A percentile compares a stretch with the other conserved stretches of the same genome.
These are phyloP conservation scores for Ganoderma multipileum DNA, from an alignment of 1,284 basidiomycete genomes.

Conservation along the genomic window DNA sequence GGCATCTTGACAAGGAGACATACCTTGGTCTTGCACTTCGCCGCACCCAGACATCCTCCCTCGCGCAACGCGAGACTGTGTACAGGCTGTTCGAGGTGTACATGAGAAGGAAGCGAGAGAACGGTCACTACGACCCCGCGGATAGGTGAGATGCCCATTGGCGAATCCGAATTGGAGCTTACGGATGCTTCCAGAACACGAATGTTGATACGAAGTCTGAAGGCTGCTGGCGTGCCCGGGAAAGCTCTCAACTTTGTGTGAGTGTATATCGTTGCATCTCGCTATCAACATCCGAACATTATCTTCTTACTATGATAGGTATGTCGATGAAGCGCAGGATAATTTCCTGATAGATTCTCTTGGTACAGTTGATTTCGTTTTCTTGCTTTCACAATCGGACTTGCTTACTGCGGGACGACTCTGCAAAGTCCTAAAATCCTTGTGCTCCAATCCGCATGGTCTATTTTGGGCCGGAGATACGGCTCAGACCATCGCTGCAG, in stretches of 20 bases:
- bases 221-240: constrained; percentile 44
- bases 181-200: constrained; percentile 49
- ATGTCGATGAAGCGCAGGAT: constrained; percentile 79
- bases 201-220: constrained; percentile 51
- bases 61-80: constrained; percentile 29
- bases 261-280: constrained; percentile 24
- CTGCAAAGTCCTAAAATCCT: constrained; percentile 54
- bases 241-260: constrained; percentile 64
- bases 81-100: constrained; percentile 47
- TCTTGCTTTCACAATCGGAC: background rate
- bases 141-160: constrained; percentile 53
- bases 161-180: background rate
- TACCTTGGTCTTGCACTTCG: constrained; percentile 60
- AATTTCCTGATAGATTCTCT: constrained; percentile 69
- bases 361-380: background rate
- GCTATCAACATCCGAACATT: background rate
- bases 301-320: constrained; percentile 45
- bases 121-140: constrained; percentile 61
- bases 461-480: constrained; percentile 84
- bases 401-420: background rate
- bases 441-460: constrained; percentile 70
- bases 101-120: constrained; percentile 50
- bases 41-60: background rate
- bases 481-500: constrained; percentile 78
- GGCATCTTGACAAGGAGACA: constrained; percentile 49